Conservation (phyloP, 2,329 filamentous ascomycete species). For the Basipetospora chlamydospora region DNA sequence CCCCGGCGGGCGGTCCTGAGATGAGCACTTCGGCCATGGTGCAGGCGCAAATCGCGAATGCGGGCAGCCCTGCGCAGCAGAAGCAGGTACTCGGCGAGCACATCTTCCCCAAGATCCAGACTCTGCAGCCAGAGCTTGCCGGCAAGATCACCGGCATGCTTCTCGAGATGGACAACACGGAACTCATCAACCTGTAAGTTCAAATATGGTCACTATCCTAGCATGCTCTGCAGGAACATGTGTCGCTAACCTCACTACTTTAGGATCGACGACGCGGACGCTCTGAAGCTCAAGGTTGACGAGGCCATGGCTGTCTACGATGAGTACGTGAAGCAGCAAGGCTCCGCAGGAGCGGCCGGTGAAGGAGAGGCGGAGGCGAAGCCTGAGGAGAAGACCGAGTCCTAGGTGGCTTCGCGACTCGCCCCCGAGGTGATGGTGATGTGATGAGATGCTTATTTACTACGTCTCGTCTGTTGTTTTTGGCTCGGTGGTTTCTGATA, state of each 20-base stretch:
- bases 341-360: constrained; percentile 18
- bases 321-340: constrained; percentile 90
- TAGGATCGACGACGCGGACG: constrained; percentile 77
- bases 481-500: constrained; percentile 1
- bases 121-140: constrained; percentile 84
- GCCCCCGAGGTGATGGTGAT: not conserved
- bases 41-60: constrained; percentile 43
- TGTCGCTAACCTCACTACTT: constrained; percentile 7
- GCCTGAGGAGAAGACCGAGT: constrained; percentile 27
- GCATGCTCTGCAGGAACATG: constrained; percentile 7
- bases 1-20: constrained; percentile 9
- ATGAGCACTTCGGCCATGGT: constrained; percentile 23
- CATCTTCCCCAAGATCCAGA: constrained; percentile 96
- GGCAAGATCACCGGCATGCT: constrained; percentile 99
- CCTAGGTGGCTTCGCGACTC: constrained; percentile 13
- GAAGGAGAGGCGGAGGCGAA: constrained; percentile 33
- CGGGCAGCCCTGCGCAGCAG: constrained; percentile 56
- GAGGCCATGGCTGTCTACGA: constrained; percentile 96
- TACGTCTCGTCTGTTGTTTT: constrained; percentile 1
- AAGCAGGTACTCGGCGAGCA: constrained; percentile 98
- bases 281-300: constrained; percentile 89
- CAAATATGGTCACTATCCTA: constrained; percentile 6
- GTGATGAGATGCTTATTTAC: constrained; percentile 1
- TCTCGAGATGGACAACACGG: constrained; percentile 94
- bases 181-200: constrained; percentile 90